These are phyloP conservation scores for Metschnikowia henanensis DNA, from an alignment of 805 yeast species.

Conservation along the genomic window DNA sequence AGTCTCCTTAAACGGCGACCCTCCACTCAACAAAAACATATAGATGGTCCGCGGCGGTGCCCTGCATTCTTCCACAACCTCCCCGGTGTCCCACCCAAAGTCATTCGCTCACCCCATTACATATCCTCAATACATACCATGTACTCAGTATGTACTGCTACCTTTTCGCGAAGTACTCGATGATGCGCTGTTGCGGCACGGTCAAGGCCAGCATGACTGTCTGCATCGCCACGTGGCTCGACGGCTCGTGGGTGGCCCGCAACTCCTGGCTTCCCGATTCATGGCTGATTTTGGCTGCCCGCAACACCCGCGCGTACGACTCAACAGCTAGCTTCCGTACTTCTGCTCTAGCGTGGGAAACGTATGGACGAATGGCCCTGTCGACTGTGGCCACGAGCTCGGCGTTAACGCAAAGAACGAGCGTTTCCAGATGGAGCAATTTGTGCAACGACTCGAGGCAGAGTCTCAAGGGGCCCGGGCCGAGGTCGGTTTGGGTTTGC, in stretches of 20 bases:
- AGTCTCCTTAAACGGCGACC: neutral
- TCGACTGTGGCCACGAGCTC: slow-evolving; percentile 26
- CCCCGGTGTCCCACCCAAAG: neutral
- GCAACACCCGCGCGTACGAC: slow-evolving; percentile 37
- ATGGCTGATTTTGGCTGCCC: slow-evolving; percentile 18
- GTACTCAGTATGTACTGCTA: neutral
- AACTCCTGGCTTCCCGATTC: slow-evolving; percentile 15
- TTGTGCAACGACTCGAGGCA: slow-evolving; percentile 27
- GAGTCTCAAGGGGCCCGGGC: slow-evolving; percentile 17
- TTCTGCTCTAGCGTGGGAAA: slow-evolving; percentile 33
- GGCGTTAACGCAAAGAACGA: slow-evolving; percentile 20
- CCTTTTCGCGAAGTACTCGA: slow-evolving; percentile 42
- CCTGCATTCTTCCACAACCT: neutral
- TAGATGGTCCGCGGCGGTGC: neutral
- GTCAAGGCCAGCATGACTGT: slow-evolving; percentile 39
- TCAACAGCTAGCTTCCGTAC: slow-evolving; percentile 38
- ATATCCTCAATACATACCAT: too few relatives aligned
- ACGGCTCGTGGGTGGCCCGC: neutral
- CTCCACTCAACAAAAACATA: neutral
- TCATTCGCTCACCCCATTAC: neutral
- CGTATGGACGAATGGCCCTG: slow-evolving; percentile 23
- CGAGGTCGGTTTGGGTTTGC: slow-evolving; percentile 1
- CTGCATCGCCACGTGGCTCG: slow-evolving; percentile 17
- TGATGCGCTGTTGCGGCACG: slow-evolving; percentile 44
- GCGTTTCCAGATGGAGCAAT: slow-evolving; percentile 22